Evolutionary conservation across 2,329 filamentous ascomycete genomes (phyloP), one percentile per base, ranked within the genome.

Genomic region (Paecilomyces formosus): DNA sequence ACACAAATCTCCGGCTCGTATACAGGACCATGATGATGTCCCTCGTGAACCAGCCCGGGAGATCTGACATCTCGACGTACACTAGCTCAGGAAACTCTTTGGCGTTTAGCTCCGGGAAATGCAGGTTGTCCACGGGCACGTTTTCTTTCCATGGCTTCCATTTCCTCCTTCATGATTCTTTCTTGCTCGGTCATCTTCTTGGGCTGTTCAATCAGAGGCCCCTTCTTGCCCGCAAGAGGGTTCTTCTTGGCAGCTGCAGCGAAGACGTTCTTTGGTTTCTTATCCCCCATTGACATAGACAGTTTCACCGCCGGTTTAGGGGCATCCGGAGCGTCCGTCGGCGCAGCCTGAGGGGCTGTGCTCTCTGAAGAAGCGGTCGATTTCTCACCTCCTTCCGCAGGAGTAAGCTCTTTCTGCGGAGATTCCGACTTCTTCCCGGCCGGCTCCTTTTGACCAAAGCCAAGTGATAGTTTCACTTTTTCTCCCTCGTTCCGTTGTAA

Each of bases 151-250:
- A 90, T 81, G 33, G 71, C 68, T 57, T 74, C 72, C 71, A 75
- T 73, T 69, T 92, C 89, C 66, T 89, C 88, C 73, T 88, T 90
- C 92, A 96, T 96, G 67, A 94, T 95, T 56, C 88, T 83, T 74
- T 93, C 91, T 2, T 87, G 88, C 70, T 95, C 90, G 67, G 89
- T 93, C 83, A 96, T 93, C 68, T 89, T 94, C 79, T 89, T 91
- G 1, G 85, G 86, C 57, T 82, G 82, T 61, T 85, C 85, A 57
- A 74, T 70, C 21, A 72, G 70, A 3, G 83, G 75, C 11, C 79
- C 81, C 70, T 90, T 90, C 73, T 90, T 90, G 2, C 81, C 77
- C 1, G 83, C 81, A 1, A 90, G 76, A 0, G 87, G 85, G 63
- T 92, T 93, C 77, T 91, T 92, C 70, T 84, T 86, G 26, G 74